Percentiles rank a stretch among this genome's conserved stretches.
Evolutionary conservation across 1,284 basidiomycete species (phyloP).

Genomic region (Phellopilus nigrolimitatus): DNA sequence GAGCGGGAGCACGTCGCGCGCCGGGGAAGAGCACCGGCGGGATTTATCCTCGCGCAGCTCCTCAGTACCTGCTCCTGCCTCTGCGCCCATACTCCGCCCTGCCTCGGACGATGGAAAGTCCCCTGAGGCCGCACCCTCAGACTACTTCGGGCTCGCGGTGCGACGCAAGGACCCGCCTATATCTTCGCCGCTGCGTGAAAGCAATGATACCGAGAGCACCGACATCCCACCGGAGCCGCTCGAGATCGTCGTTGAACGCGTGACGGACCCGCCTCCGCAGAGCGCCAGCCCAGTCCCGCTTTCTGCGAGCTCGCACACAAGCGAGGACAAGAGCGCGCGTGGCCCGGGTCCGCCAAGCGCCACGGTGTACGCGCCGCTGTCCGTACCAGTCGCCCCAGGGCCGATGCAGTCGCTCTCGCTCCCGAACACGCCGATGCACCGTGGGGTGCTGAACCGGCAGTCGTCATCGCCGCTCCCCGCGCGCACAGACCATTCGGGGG

Average conservation of each 20-base stretch:
- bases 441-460: slow-evolving; percentile 54
- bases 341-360: too few species aligned
- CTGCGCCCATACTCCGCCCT: slow-evolving; percentile 11
- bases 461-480: slow-evolving; percentile 52
- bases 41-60: slow-evolving; percentile 9
- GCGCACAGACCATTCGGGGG: slow-evolving; percentile 4
- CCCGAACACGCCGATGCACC: slow-evolving; percentile 38
- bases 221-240: background rate
- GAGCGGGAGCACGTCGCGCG: slow-evolving; percentile 3
- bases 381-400: slow-evolving; percentile 28
- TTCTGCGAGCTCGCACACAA: background rate
- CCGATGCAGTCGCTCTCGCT: slow-evolving; percentile 32
- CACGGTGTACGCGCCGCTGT: slow-evolving; percentile 20
- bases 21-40: background rate
- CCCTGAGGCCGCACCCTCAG: background rate
- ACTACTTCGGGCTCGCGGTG: slow-evolving; percentile 15
- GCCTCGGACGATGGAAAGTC: slow-evolving; percentile 11
- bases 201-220: background rate
- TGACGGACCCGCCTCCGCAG: slow-evolving; percentile 3
- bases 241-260: background rate
- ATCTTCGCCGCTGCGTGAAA: background rate
- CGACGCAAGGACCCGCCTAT: background rate
- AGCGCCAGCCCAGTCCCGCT: background rate
- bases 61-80: slow-evolving; percentile 12
- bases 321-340: background rate